These are phyloP conservation scores for Chrysoporthe deuterocubensis DNA, from an alignment of 2,329 filamentous ascomycete species.

Conservation along the genomic window DNA sequence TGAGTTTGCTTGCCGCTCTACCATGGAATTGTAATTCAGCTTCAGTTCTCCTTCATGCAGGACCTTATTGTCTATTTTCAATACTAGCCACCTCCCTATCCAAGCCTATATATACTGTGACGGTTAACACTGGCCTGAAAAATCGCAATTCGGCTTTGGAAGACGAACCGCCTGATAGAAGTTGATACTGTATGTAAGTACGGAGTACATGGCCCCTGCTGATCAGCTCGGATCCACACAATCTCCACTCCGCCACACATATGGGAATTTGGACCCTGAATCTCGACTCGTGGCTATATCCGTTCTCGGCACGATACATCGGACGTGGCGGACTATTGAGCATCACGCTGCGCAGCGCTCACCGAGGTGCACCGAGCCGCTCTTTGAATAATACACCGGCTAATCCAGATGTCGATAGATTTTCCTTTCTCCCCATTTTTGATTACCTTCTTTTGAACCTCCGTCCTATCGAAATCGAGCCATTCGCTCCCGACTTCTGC, in stretches of 20 bases:
- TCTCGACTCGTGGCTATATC: background rate
- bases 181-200: background rate
- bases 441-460: background rate
- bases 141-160: background rate
- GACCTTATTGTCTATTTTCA: background rate
- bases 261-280: constrained; percentile 4
- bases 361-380: background rate
- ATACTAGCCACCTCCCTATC: background rate
- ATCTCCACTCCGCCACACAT: constrained; percentile 1
- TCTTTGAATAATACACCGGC: background rate
- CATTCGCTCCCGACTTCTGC: background rate
- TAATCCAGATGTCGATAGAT: background rate
- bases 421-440: background rate
- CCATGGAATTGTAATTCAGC: background rate
- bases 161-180: background rate
- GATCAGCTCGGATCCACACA: constrained; percentile 2
- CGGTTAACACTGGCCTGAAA: background rate
- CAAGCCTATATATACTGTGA: background rate
- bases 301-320: background rate
- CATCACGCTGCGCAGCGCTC: background rate
- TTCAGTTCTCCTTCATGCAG: background rate
- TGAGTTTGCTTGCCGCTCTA: background rate
- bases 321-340: background rate
- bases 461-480: background rate
- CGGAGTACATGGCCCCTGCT: background rate